A percentile compares a stretch with the other conserved stretches of the same genome.
phyloP scores from a whole-genome alignment of 2,329 filamentous ascomycete species.

The Verticillium zaregamsianum region DNA sequence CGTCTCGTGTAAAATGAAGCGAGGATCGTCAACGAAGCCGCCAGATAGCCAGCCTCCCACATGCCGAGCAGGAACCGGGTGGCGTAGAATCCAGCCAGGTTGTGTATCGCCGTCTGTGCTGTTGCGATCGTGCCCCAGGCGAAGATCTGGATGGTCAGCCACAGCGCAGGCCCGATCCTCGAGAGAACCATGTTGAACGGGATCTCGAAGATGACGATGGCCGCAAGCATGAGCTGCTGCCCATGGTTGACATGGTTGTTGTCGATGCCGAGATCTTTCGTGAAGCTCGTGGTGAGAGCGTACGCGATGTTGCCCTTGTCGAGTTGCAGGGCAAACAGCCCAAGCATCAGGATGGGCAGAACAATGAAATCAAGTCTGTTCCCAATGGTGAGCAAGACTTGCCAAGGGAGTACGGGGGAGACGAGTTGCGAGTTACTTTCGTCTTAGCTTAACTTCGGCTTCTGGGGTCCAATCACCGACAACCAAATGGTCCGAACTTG shows the following conservation, averaged over 20 bases:
- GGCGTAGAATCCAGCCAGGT: neutral
- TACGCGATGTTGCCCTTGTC: constrained; percentile 1
- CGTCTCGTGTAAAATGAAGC: neutral
- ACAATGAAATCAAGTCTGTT: constrained; percentile 6
- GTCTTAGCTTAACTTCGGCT: too few relatives aligned
- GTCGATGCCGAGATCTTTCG: neutral
- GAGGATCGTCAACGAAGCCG: neutral
- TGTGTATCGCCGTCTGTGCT: neutral
- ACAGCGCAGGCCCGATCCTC: neutral
- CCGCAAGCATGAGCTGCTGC: constrained; percentile 1
- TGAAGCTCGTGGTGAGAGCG: constrained; percentile 1
- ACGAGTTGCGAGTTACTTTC: too few relatives aligned
- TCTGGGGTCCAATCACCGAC: too few relatives aligned
- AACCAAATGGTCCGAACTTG: too few relatives aligned
- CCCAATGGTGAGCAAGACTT: constrained; percentile 30
- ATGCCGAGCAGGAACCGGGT: neutral
- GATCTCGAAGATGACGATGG: constrained; percentile 5
- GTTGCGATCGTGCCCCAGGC: neutral
- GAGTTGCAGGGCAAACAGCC: constrained; percentile 3
- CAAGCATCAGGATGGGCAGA: neutral
- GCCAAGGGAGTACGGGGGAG: constrained; percentile 17
- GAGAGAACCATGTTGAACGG: constrained; percentile 2
- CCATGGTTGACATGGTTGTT: constrained; percentile 1
- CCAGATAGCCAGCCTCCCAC: neutral
- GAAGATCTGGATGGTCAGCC: neutral